phyloP scores from a whole-genome alignment of 805 yeast species.

The Yarrowia osloensis region DNA sequence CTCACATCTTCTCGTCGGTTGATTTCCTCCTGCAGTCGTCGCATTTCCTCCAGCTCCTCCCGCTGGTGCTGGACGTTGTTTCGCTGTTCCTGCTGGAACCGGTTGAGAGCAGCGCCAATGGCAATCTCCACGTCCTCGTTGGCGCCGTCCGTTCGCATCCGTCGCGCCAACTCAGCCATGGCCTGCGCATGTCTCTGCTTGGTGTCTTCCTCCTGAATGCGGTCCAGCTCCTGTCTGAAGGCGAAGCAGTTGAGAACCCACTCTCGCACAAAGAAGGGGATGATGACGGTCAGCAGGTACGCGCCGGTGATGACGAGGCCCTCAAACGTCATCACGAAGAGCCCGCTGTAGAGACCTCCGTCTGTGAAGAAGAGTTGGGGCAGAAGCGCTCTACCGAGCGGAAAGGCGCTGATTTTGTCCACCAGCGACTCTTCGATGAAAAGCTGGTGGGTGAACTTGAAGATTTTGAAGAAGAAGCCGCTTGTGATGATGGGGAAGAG shows the following conservation, averaged over 20 bases:
- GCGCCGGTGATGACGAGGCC: conserved; percentile 40
- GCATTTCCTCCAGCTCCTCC: not conserved
- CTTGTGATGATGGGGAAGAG: not conserved
- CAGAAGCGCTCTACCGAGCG: not conserved
- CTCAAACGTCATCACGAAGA: conserved; percentile 36
- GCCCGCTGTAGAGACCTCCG: not conserved
- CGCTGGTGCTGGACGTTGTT: not conserved
- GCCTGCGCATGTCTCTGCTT: conserved; percentile 10
- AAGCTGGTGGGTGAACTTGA: conserved; percentile 3
- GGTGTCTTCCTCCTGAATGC: conserved; percentile 3
- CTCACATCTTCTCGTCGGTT: conserved; percentile 7
- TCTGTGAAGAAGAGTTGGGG: not conserved
- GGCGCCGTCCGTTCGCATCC: not conserved
- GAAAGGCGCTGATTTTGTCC: not conserved
- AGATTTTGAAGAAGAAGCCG: not conserved
- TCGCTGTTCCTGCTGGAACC: not conserved
- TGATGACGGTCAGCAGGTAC: conserved; percentile 43
- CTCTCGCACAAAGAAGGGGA: conserved; percentile 46
- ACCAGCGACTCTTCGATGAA: conserved; percentile 10
- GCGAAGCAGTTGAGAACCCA: conserved; percentile 43
- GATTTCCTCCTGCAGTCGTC: conserved; percentile 26
- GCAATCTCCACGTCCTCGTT: not conserved
- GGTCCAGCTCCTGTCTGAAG: conserved; percentile 35
- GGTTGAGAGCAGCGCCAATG: not conserved
- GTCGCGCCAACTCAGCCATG: not conserved